These are phyloP conservation scores for Pseudovirgaria hyperparasitica DNA, from an alignment of 2,329 filamentous ascomycete species.

Conservation along the genomic window DNA sequence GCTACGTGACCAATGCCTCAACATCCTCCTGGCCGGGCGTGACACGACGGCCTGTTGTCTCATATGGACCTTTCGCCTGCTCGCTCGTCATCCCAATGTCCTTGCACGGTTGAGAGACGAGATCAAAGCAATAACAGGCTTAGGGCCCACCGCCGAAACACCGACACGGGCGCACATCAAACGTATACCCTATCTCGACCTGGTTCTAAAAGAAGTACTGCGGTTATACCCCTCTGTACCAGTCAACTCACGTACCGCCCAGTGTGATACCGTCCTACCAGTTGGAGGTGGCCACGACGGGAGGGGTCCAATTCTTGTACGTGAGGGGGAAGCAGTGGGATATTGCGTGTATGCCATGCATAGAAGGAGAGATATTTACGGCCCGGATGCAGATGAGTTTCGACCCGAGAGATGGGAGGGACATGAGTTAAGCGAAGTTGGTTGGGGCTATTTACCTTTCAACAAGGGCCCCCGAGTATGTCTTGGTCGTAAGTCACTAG, in stretches of 20 bases:
- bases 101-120: slow-evolving; percentile 22
- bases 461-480: slow-evolving; percentile 20
- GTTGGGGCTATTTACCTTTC: slow-evolving; percentile 22
- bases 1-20: slow-evolving; percentile 28
- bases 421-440: slow-evolving; percentile 4
- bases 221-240: slow-evolving; percentile 23
- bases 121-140: too few relatives aligned
- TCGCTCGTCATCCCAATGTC: slow-evolving; percentile 24
- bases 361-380: slow-evolving; percentile 22
- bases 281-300: slow-evolving; percentile 22
- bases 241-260: slow-evolving; percentile 15
- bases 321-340: slow-evolving; percentile 12
- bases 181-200: slow-evolving; percentile 19
- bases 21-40: slow-evolving; percentile 21
- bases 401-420: slow-evolving; percentile 21
- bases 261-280: slow-evolving; percentile 21
- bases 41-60: slow-evolving; percentile 20
- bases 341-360: slow-evolving; percentile 21
- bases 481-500: slow-evolving; percentile 10
- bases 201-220: slow-evolving; percentile 20
- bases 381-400: slow-evolving; percentile 22
- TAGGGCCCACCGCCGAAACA: too few relatives aligned
- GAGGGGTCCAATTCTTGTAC: slow-evolving; percentile 18
- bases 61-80: slow-evolving; percentile 12
- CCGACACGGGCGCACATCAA: slow-evolving; percentile 29